Conservation (phyloP, 208 protist genomes). For the Porcisia hertigi region DNA sequence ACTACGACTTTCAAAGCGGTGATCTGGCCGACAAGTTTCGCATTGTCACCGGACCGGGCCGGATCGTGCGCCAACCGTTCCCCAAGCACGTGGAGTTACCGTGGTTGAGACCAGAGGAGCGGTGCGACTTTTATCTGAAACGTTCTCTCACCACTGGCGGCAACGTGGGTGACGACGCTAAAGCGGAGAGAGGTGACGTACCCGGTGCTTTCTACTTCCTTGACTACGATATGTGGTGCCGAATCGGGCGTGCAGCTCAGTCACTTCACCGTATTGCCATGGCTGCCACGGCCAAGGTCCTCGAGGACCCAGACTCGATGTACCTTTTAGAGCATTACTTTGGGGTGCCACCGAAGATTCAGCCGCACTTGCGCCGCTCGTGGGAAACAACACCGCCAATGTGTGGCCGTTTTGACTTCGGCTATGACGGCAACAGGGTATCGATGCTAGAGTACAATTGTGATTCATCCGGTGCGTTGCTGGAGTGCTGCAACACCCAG, state of each 20-base stretch:
- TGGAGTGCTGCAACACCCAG: slow-evolving; percentile 86
- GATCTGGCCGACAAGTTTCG: slow-evolving; percentile 67
- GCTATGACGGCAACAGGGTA: slow-evolving; percentile 67
- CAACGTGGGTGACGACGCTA: slow-evolving; percentile 31
- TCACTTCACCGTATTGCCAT: slow-evolving; percentile 74
- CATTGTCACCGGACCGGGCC: slow-evolving; percentile 39
- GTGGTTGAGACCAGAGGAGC: slow-evolving; percentile 46
- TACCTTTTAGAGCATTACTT: slow-evolving; percentile 76
- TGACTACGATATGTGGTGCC: slow-evolving; percentile 81
- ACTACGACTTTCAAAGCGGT: slow-evolving; percentile 50
- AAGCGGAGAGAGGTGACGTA: slow-evolving; percentile 43
- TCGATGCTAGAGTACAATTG: slow-evolving; percentile 86
- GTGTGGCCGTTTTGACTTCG: slow-evolving; percentile 81
- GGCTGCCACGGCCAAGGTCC: slow-evolving; percentile 57
- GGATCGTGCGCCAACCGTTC: slow-evolving; percentile 53
- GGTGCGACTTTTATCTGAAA: slow-evolving; percentile 67
- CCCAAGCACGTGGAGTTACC: slow-evolving; percentile 47
- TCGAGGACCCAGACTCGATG: slow-evolving; percentile 49
- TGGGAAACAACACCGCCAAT: slow-evolving; percentile 63
- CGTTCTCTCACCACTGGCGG: slow-evolving; percentile 45
- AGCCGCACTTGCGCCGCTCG: slow-evolving; percentile 54
- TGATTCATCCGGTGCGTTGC: slow-evolving; percentile 70
- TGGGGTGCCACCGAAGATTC: slow-evolving; percentile 66
- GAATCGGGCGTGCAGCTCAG: slow-evolving; percentile 55
- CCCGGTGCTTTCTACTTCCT: slow-evolving; percentile 70